Percentiles rank a stretch among this genome's conserved stretches.
Conservation (phyloP, 2,329 filamentous ascomycete species). For the Allantophomopsis lycopodina region DNA sequence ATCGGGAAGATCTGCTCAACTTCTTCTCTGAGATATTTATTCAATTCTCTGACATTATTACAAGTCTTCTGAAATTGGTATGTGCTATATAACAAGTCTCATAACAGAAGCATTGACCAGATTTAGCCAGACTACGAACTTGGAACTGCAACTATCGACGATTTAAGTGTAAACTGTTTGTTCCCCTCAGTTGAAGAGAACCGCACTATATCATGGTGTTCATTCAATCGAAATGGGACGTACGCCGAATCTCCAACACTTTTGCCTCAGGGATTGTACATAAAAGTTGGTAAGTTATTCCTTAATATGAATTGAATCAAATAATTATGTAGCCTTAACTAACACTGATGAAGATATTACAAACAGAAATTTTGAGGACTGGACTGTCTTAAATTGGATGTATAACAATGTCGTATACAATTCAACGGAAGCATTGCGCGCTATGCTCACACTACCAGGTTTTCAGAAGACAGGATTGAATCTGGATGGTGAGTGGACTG, state of each 20-base stretch:
- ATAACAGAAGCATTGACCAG: background rate
- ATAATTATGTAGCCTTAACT: background rate
- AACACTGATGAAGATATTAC: background rate
- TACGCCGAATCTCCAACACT: background rate
- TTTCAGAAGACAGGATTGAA: constrained; percentile 6
- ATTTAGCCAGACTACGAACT: background rate
- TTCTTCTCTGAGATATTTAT: background rate
- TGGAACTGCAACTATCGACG: background rate
- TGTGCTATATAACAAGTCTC: background rate
- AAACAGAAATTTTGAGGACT: background rate
- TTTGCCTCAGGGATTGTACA: constrained; percentile 4
- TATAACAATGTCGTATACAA: constrained; percentile 1
- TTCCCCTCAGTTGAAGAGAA: background rate
- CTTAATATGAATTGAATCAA: background rate
- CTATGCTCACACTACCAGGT: constrained; percentile 1
- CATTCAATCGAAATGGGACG: background rate
- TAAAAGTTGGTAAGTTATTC: constrained; percentile 5
- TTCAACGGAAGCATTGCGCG: background rate
- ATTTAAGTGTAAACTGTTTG: background rate
- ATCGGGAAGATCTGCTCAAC: background rate
- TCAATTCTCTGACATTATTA: constrained; percentile 1
- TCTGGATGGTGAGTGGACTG: constrained; percentile 7
- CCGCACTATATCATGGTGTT: constrained; percentile 1
- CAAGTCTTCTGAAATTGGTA: background rate
- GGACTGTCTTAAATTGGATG: background rate